A percentile compares a stretch with the other conserved stretches of the same genome.
Evolutionary conservation across 2,329 filamentous ascomycete genomes (phyloP).

Genomic region (Neofusicoccum laricinum): DNA sequence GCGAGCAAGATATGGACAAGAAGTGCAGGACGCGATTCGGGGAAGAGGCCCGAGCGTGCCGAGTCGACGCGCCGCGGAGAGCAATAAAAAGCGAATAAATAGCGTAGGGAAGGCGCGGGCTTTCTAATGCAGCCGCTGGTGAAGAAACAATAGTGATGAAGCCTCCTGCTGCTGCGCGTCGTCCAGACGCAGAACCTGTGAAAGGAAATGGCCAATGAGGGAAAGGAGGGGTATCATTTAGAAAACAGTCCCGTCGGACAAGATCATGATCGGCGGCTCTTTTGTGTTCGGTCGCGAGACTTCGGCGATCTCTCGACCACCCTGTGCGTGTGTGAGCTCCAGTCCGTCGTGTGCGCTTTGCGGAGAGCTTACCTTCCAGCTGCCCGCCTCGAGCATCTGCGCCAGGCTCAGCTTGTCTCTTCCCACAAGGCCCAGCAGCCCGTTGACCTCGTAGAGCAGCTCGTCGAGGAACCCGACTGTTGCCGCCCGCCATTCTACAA

Average conservation of each 20-base stretch:
- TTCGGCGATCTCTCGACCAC: slow-evolving; percentile 92
- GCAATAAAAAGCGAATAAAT: slow-evolving; percentile 1
- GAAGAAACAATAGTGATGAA: background rate
- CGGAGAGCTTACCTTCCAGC: slow-evolving; percentile 79
- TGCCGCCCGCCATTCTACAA: slow-evolving; percentile 75
- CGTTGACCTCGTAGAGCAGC: slow-evolving; percentile 67
- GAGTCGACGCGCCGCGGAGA: slow-evolving; percentile 5
- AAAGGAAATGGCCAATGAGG: slow-evolving; percentile 11
- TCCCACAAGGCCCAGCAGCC: slow-evolving; percentile 64
- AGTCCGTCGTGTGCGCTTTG: slow-evolving; percentile 11
- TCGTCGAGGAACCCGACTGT: slow-evolving; percentile 74
- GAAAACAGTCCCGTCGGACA: slow-evolving; percentile 95
- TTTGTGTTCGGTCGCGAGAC: slow-evolving; percentile 94
- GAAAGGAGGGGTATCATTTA: slow-evolving; percentile 49
- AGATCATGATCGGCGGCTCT: slow-evolving; percentile 92
- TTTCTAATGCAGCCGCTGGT: background rate
- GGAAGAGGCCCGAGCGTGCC: slow-evolving; percentile 3
- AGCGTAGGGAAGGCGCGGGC: background rate
- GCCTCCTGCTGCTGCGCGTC: slow-evolving; percentile 12
- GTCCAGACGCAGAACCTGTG: background rate
- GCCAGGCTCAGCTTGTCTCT: slow-evolving; percentile 70
- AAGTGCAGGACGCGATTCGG: slow-evolving; percentile 1
- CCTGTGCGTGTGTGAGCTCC: slow-evolving; percentile 49
- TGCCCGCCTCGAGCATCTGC: slow-evolving; percentile 91
- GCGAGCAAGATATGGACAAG: slow-evolving; percentile 12